Conservation (phyloP, 148 eudicot genomes). For the Amaranthus palmeri region DNA sequence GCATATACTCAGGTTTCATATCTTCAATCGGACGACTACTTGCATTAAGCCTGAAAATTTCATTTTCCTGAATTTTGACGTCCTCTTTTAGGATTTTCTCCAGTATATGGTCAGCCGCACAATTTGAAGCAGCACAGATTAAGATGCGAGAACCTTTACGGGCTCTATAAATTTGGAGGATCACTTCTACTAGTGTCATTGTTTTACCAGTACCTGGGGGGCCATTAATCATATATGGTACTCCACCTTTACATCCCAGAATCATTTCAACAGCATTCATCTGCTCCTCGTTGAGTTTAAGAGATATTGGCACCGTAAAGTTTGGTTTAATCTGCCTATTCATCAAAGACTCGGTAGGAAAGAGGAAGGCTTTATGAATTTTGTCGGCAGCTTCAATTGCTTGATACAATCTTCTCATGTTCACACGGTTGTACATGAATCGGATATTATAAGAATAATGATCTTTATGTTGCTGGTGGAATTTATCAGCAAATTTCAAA, state of each 20-base stretch:
- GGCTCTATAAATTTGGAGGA: constrained; percentile 57
- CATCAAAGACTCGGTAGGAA: constrained; percentile 37
- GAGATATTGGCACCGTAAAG: constrained; percentile 41
- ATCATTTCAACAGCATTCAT: constrained; percentile 54
- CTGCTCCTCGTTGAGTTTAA: constrained; percentile 69
- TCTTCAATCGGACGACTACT: constrained; percentile 60
- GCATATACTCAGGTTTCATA: constrained; percentile 37
- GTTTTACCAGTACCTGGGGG: constrained; percentile 99
- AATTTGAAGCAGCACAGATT: constrained; percentile 90
- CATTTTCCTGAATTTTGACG: constrained; percentile 29
- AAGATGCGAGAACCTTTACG: constrained; percentile 36
- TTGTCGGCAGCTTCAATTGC: constrained; percentile 58
- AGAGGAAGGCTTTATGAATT: constrained; percentile 48
- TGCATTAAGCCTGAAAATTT: constrained; percentile 87
- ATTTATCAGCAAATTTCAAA: constrained; percentile 49
- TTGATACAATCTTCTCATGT: constrained; percentile 70
- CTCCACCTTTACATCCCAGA: constrained; percentile 65
- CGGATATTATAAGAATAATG: constrained; percentile 53
- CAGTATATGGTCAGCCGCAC: constrained; percentile 84
- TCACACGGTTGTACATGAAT: constrained; percentile 57
- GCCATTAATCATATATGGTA: constrained; percentile 78
- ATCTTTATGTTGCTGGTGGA: constrained; percentile 42
- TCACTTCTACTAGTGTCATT: constrained; percentile 66
- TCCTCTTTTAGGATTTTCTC: constrained; percentile 40
- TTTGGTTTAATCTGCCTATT: constrained; percentile 39